Evolutionary conservation across 768 basidiomycete genomes (phyloP).

Genomic region (Auriculariales sp.): DNA sequence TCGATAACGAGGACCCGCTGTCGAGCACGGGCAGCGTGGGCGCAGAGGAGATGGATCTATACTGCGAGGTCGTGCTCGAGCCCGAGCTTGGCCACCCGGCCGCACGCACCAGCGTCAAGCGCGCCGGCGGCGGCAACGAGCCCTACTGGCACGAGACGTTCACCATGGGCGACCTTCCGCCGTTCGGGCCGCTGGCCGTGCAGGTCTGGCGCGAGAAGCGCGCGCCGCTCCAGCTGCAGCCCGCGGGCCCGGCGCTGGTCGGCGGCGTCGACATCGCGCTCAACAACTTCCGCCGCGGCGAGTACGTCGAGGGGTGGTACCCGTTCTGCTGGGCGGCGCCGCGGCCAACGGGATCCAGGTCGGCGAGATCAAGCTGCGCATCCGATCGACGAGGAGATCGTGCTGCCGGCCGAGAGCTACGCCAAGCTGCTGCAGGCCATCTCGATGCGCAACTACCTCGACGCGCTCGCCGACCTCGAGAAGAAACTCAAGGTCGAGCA

Average conservation of each 20-base stretch:
- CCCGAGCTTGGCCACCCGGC: slow-evolving; percentile 51
- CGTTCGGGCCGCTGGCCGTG: slow-evolving; percentile 57
- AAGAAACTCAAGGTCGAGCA: slow-evolving; percentile 51
- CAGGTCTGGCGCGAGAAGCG: slow-evolving; percentile 58
- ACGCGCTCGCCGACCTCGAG: slow-evolving; percentile 64
- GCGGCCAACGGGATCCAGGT: slow-evolving; percentile 40
- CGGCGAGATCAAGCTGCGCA: slow-evolving; percentile 61
- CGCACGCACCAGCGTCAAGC: slow-evolving; percentile 63
- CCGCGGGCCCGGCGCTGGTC: slow-evolving; percentile 3
- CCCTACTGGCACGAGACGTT: slow-evolving; percentile 81
- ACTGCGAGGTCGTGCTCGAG: slow-evolving; percentile 50
- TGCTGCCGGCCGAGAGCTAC: slow-evolving; percentile 57
- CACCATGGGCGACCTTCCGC: slow-evolving; percentile 58
- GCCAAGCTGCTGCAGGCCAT: slow-evolving; percentile 41
- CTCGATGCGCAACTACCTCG: slow-evolving; percentile 42
- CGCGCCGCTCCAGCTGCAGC: slow-evolving; percentile 32
- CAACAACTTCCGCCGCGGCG: slow-evolving; percentile 56
- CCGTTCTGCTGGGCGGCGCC: slow-evolving; percentile 41
- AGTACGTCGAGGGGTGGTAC: slow-evolving; percentile 77
- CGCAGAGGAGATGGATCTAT: slow-evolving; percentile 44
- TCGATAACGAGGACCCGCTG: too few relatives aligned
- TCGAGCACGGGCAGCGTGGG: neutral
- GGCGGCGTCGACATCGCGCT: slow-evolving; percentile 54
- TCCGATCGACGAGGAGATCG: slow-evolving; percentile 74
- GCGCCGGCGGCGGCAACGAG: slow-evolving; percentile 28